Percentiles rank a stretch among this genome's conserved stretches.
These are phyloP conservation scores for Purpureocillium takamizusanense DNA, from an alignment of 2,329 filamentous ascomycete species.

Conservation along the genomic window DNA sequence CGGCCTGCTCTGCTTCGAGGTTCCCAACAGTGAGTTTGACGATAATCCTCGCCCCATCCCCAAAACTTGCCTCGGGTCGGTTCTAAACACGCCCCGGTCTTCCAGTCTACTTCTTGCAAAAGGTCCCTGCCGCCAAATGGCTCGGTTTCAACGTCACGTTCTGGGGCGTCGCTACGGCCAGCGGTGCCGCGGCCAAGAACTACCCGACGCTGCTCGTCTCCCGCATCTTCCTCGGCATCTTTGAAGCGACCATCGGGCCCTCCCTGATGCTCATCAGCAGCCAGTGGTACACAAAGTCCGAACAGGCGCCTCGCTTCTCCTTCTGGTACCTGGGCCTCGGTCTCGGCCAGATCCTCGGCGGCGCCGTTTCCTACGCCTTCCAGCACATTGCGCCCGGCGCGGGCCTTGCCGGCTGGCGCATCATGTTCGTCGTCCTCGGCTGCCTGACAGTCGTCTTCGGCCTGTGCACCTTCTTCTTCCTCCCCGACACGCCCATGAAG, in stretches of 20 bases:
- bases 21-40: conserved; percentile 42
- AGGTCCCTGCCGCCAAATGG: conserved; percentile 51
- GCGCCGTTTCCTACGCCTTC: conserved; percentile 53
- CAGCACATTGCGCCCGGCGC: conserved; percentile 44
- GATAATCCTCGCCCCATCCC: not conserved
- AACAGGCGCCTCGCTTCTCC: conserved; percentile 49
- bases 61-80: not conserved
- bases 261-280: conserved; percentile 52
- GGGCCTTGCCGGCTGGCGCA: conserved; percentile 54
- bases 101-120: conserved; percentile 48
- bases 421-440: conserved; percentile 63
- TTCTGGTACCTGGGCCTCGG: conserved; percentile 55
- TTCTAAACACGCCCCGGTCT: not conserved
- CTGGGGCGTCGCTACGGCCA: conserved; percentile 49
- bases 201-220: conserved; percentile 45
- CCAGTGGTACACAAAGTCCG: conserved; percentile 53
- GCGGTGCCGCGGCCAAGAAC: conserved; percentile 42
- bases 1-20: conserved; percentile 47
- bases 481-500: conserved; percentile 37
- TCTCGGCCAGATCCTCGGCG: conserved; percentile 52
- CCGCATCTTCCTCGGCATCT: conserved; percentile 50
- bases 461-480: conserved; percentile 19
- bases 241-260: conserved; percentile 51
- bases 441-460: conserved; percentile 27
- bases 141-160: conserved; percentile 48